These are phyloP conservation scores for Amanita phalloides DNA, from an alignment of 768 basidiomycete species.

Conservation along the genomic window DNA sequence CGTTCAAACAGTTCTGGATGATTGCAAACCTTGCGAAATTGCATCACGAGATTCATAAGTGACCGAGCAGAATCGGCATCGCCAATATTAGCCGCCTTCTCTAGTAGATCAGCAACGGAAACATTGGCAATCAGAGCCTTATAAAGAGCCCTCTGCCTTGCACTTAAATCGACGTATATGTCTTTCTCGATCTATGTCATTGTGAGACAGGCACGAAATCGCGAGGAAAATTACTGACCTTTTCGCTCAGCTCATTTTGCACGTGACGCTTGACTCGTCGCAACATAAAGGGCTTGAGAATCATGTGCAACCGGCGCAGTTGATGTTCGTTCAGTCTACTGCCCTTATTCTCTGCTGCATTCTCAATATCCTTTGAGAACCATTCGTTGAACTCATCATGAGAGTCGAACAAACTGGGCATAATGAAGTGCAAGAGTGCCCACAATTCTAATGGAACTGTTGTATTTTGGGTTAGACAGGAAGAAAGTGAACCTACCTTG, in stretches of 20 bases:
- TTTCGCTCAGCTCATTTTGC: slow-evolving; percentile 99
- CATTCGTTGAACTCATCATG: slow-evolving; percentile 99
- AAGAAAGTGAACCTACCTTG: slow-evolving; percentile 51
- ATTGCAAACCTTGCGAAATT: slow-evolving; percentile 98
- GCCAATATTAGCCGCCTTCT: slow-evolving; percentile 85
- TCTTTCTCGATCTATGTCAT: slow-evolving; percentile 84
- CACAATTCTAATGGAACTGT: slow-evolving; percentile 61
- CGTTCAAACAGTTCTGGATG: slow-evolving; percentile 98
- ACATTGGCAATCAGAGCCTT: slow-evolving; percentile 85
- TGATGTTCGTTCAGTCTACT: slow-evolving; percentile 93
- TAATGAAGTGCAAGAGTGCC: slow-evolving; percentile 98
- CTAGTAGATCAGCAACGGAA: slow-evolving; percentile 87
- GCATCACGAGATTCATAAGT: slow-evolving; percentile 99
- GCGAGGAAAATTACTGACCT: slow-evolving; percentile 38
- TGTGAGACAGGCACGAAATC: not conserved
- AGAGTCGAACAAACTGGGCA: slow-evolving; percentile 98
- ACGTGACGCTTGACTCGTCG: slow-evolving; percentile 95
- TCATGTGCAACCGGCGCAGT: slow-evolving; percentile 92
- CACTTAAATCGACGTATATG: slow-evolving; percentile 88
- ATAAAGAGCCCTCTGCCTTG: slow-evolving; percentile 86
- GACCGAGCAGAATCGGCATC: slow-evolving; percentile 89
- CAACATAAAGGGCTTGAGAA: slow-evolving; percentile 98
- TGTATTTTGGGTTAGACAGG: slow-evolving; percentile 6
- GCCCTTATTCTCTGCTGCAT: slow-evolving; percentile 83
- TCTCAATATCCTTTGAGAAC: slow-evolving; percentile 99